Base-by-base conservation (phyloP, 1,139 yeast genomes). In the Meyerozyma elateridarum region DNA sequence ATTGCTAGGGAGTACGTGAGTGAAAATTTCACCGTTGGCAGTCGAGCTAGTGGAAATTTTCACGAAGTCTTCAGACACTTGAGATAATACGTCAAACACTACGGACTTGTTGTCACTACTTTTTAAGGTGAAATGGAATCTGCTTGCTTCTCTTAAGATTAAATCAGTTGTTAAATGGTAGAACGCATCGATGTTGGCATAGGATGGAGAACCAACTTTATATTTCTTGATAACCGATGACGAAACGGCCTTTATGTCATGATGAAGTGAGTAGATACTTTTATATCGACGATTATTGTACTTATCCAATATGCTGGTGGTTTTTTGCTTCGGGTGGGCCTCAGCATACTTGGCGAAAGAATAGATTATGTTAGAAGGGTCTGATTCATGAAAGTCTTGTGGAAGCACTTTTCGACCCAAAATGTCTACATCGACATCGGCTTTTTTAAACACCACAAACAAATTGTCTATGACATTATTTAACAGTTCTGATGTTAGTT, bases 111-210 rank as follows among this genome's bases (percentile, higher is more conserved):
- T 38, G 5, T 40, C 44, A 4, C 36, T 15, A 5, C 28, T 29
- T 6, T 31, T 40, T 17, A 70, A 41, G 11, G 69, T 68, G 15
- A 40, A 18, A 14, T 48, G 35, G 11, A 75, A 47, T 39, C 81
- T 70, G 20, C 71, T 67, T 15, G 79, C 69, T 53, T 88, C 96
- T 47, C 94, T 74, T 33, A 87, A 56, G 22, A 88, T 56, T 33
- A 85, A 56, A 45, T 85, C 95, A 1, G 80, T 70, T 3, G 85
- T 59, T 45, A 80, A 78, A 49, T 76, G 79, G 61, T 77, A 87
- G 46, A 83, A 81, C 36, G 70, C 71, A 52, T 85, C 91, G 26
- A 82, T 62, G 42, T 70, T 65, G 14, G 59, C 60, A 51, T 88
- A 88, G 9, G 57, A 57, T 15, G 60, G 50, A n/a, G 79, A 61